Evolutionary conservation across 2,329 filamentous ascomycete genomes (phyloP).

Genomic region (Mycosphaerelloides madeirae): DNA sequence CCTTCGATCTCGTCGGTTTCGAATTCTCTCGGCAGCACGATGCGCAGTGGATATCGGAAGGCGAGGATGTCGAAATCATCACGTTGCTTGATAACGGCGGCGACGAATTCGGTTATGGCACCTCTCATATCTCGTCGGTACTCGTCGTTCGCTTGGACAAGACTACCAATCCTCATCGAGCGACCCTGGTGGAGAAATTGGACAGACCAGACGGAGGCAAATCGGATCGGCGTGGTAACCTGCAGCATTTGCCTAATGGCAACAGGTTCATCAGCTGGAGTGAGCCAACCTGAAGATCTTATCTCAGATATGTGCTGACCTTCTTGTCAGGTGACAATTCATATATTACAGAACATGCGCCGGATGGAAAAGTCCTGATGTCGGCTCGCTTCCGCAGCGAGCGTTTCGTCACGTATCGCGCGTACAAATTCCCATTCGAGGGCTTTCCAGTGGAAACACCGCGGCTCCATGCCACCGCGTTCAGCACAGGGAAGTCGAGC

Average conservation of each 20-base stretch:
- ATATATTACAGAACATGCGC: constrained; percentile 8
- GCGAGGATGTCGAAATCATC: not conserved
- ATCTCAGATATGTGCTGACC: too few species aligned
- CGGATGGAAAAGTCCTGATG: constrained; percentile 14
- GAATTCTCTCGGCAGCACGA: constrained; percentile 3
- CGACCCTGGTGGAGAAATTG: too few species aligned
- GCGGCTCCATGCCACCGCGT: constrained; percentile 27
- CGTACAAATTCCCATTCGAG: constrained; percentile 36
- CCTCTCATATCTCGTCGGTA: not conserved
- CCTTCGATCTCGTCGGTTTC: constrained; percentile 4
- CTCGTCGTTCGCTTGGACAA: not conserved
- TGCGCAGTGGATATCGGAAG: not conserved
- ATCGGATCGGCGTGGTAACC: constrained; percentile 31
- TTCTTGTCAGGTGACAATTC: too few species aligned
- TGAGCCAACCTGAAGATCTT: too few species aligned
- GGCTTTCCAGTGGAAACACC: constrained; percentile 27
- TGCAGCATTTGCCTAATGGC: constrained; percentile 32
- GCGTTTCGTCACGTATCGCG: constrained; percentile 36
- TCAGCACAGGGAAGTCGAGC: too few species aligned
- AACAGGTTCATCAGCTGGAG: constrained; percentile 24
- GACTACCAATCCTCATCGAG: not conserved
- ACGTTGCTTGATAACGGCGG: constrained; percentile 10
- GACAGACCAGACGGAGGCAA: constrained; percentile 31
- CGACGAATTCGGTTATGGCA: not conserved
- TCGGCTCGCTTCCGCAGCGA: constrained; percentile 31